Conservation (phyloP, 352 stramenopile genomes). For the Discostella stelligera region DNA sequence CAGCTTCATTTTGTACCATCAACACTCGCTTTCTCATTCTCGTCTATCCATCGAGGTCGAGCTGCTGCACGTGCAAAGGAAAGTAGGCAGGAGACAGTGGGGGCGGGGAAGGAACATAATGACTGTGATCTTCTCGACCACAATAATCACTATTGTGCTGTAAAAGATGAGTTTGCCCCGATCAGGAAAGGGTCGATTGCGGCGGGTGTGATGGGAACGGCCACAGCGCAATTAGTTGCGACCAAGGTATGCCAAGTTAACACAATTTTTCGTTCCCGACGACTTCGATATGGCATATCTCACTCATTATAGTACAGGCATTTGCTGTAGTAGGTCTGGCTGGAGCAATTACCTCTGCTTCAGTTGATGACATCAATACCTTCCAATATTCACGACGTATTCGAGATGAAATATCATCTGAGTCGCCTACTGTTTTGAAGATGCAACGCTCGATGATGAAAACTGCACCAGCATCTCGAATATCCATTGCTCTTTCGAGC, state of each 20-base stretch:
- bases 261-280: background rate
- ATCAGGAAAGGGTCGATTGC: background rate
- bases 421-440: background rate
- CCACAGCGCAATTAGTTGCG: background rate
- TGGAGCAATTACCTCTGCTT: background rate
- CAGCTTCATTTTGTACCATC: background rate
- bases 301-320: background rate
- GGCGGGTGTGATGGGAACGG: background rate
- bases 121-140: background rate
- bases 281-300: background rate
- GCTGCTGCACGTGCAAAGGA: background rate
- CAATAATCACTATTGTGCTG: background rate
- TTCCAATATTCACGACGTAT: background rate
- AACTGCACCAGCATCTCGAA: background rate
- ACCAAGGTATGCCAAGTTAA: background rate
- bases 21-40: background rate
- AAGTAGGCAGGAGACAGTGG: background rate
- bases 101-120: background rate
- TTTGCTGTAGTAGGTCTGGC: background rate
- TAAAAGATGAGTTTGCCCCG: background rate
- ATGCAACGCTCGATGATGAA: background rate
- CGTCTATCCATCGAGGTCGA: background rate
- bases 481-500: background rate
- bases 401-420: background rate
- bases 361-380: background rate